phyloP scores from a whole-genome alignment of 768 basidiomycete species.

The Rubroboletus pulcherrimus region DNA sequence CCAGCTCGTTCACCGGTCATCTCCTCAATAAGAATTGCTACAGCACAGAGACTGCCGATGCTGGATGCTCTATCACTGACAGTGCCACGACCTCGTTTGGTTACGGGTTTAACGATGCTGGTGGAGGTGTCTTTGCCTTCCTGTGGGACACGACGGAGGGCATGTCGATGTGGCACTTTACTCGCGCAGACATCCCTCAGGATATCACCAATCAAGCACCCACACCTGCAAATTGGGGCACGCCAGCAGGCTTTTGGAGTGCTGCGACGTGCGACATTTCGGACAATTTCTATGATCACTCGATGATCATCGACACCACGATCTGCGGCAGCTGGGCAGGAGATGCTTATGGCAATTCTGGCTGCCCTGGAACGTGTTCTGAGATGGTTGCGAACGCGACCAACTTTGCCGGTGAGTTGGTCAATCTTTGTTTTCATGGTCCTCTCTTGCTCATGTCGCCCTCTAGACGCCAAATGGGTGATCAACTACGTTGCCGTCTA shows the following conservation, averaged over 20 bases:
- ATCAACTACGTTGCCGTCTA: constrained; percentile 55
- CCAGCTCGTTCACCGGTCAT: constrained; percentile 22
- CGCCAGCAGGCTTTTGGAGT: constrained; percentile 50
- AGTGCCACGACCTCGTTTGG: constrained; percentile 39
- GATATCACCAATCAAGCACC: constrained; percentile 45
- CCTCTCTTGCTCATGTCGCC: neutral
- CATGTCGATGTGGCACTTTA: constrained; percentile 55
- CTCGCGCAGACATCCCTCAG: constrained; percentile 44
- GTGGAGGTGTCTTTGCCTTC: constrained; percentile 56
- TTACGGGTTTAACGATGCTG: constrained; percentile 26
- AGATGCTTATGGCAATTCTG: constrained; percentile 18
- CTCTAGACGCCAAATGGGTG: constrained; percentile 50
- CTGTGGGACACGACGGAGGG: constrained; percentile 45
- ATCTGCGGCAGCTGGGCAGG: constrained; percentile 32
- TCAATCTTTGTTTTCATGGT: neutral
- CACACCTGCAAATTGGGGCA: constrained; percentile 46
- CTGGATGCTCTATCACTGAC: constrained; percentile 49
- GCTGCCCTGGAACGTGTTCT: constrained; percentile 42
- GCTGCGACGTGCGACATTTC: constrained; percentile 45
- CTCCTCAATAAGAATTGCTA: constrained; percentile 33
- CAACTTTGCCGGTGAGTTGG: constrained; percentile 48
- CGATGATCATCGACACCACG: constrained; percentile 39
- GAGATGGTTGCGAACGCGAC: constrained; percentile 48
- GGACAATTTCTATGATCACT: constrained; percentile 48
- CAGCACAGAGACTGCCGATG: constrained; percentile 38